A percentile compares a stretch with the other conserved stretches of the same genome.
Conservation (phyloP, 2,329 filamentous ascomycete species). For the Coniochaeta pulveracea region DNA sequence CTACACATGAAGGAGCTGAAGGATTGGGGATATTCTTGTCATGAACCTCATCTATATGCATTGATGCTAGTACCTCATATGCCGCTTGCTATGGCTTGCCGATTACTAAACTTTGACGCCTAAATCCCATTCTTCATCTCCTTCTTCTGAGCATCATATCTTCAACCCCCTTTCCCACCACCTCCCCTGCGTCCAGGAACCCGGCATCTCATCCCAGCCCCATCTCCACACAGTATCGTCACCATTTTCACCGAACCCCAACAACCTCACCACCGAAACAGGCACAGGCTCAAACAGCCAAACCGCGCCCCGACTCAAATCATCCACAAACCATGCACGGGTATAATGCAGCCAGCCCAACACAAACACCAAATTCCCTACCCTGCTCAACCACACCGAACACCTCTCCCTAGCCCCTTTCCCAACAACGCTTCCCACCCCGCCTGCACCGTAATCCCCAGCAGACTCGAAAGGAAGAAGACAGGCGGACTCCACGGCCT, state of each 20-base stretch:
- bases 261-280: conserved; percentile 53
- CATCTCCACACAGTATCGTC: conserved; percentile 63
- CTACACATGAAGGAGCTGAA: too few relatives aligned
- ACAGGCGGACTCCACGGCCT: conserved; percentile 39
- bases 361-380: conserved; percentile 51
- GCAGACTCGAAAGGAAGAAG: conserved; percentile 64
- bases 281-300: conserved; percentile 82
- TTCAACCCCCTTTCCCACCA: conserved; percentile 47
- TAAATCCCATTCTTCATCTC: too few relatives aligned
- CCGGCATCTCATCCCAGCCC: conserved; percentile 37
- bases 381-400: conserved; percentile 34
- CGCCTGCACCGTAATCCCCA: conserved; percentile 54
- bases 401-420: conserved; percentile 13
- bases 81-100: too few relatives aligned
- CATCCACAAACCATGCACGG: conserved; percentile 56
- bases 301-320: conserved; percentile 61
- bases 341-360: conserved; percentile 59
- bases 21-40: too few relatives aligned
- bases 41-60: too few relatives aligned
- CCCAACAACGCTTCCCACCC: conserved; percentile 21
- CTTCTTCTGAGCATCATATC: conserved; percentile 14
- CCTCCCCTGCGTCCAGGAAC: conserved; percentile 44
- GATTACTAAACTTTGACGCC: too few relatives aligned
- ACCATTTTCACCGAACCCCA: conserved; percentile 50
- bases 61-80: too few relatives aligned